Base-by-base conservation (phyloP, 768 basidiomycete species). In the Myochromella boudieri region DNA sequence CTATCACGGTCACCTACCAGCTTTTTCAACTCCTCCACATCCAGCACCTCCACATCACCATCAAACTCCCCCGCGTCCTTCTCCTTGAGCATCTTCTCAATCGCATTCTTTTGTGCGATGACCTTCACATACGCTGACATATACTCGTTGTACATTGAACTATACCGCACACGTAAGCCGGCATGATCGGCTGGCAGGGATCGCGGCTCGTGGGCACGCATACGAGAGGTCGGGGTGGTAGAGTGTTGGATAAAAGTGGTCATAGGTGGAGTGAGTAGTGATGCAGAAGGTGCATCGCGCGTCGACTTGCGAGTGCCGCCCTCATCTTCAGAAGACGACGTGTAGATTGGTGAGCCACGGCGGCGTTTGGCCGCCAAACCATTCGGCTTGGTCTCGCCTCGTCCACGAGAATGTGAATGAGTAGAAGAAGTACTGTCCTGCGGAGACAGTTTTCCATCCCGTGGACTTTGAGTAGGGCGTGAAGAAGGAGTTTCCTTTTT, bases 261-360 rank as follows among this genome's bases (percentile, higher is more conserved):
- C 29, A 54, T 53, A 18, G 68, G 68, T 8, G 68, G 65, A 21
- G 56, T 61, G 25, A 65, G 61, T 2, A 61, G 49, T 1, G 59
- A 42, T 8, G 33, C 44, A 27, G 44, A 37, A n/a, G 46, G 22
- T 27, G 42, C 14, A 22, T 45, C 50, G 11, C 49, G 38, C 44
- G 62, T 49, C 55, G 60, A 31, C 51, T 39, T 48, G 53, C 32
- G 42, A 7, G 63, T 64, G 48, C 77, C 71, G 18, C 70, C 71
- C 57, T 83, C 81, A 41, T 85, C 80, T 29, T 82, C 82, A 1
- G 84, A 82, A 12, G 43, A 44, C 1, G 84, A 84, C 1, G 85
- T 85, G 51, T 82, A 85, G 41, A 81, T 75, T 1, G 81, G 82
- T 2, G 82, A 79, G 33, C 66, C 71, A 36, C 84, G 80, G 36